Conservation (phyloP, 495 filamentous ascomycete species). For the Daldinia bambusicola region DNA sequence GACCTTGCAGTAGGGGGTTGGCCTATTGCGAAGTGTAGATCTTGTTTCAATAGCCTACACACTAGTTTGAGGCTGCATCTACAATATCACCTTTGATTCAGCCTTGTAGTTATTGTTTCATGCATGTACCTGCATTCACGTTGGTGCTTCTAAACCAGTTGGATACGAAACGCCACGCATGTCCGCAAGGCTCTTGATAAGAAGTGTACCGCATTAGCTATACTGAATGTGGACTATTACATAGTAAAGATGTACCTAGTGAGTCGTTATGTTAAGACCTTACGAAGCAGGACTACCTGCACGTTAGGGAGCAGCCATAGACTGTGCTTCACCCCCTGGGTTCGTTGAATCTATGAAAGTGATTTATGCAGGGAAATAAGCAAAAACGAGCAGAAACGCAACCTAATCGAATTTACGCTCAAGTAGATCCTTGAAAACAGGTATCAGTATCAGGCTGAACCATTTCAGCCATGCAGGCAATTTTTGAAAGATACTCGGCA, state of each 20-base stretch:
- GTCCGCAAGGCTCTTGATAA: neutral
- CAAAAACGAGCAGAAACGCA: neutral
- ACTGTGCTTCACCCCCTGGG: neutral
- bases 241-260: neutral
- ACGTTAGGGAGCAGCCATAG: neutral
- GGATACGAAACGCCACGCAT: neutral
- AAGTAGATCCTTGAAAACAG: neutral
- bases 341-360: neutral
- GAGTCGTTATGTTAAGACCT: neutral
- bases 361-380: neutral
- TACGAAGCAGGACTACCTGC: neutral
- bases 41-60: conserved; percentile 32
- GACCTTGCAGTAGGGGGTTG: neutral
- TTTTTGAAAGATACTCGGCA: neutral
- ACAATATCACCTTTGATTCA: conserved; percentile 28
- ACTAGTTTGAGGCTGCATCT: conserved; percentile 26
- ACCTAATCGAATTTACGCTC: neutral
- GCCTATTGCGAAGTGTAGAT: conserved; percentile 31
- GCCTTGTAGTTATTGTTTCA: conserved; percentile 34
- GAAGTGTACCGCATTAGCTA: neutral
- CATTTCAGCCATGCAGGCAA: conserved; percentile 8
- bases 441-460: neutral
- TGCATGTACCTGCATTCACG: conserved; percentile 3
- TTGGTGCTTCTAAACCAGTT: neutral
- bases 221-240: neutral